These are phyloP conservation scores for Nemania serpens DNA, from an alignment of 2,329 filamentous ascomycete species.

Conservation along the genomic window DNA sequence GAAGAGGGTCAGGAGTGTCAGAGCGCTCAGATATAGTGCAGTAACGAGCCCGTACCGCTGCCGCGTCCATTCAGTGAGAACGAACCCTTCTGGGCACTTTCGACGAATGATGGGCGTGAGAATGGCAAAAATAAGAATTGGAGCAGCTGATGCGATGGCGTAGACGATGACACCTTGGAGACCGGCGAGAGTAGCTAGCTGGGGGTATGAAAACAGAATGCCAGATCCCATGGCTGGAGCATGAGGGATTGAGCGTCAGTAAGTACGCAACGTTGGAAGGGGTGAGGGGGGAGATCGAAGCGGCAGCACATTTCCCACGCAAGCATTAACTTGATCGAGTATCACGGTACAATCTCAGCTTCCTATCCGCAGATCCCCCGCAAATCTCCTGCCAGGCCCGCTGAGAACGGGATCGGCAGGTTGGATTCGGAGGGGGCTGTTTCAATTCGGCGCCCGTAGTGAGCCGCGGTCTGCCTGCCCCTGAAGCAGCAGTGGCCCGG, in stretches of 20 bases:
- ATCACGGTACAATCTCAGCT: slow-evolving; percentile 96
- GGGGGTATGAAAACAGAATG: slow-evolving; percentile 81
- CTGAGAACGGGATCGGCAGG: slow-evolving; percentile 41
- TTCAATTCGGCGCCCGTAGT: slow-evolving; percentile 83
- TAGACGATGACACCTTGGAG: slow-evolving; percentile 81
- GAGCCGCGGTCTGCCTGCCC: slow-evolving; percentile 62
- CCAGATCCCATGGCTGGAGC: slow-evolving; percentile 77
- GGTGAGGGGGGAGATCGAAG: slow-evolving; percentile 57
- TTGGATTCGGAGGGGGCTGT: slow-evolving; percentile 55
- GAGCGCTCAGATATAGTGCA: slow-evolving; percentile 74
- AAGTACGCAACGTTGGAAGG: slow-evolving; percentile 29
- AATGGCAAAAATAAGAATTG: slow-evolving; percentile 73
- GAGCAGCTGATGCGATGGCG: slow-evolving; percentile 71
- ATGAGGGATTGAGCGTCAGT: slow-evolving; percentile 52
- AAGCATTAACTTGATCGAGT: slow-evolving; percentile 99
- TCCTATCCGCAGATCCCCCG: slow-evolving; percentile 54
- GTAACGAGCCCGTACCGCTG: slow-evolving; percentile 74
- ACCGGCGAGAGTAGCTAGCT: slow-evolving; percentile 78
- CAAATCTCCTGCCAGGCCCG: slow-evolving; percentile 45
- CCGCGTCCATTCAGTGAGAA: slow-evolving; percentile 82
- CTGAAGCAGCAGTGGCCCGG: slow-evolving; percentile 4
- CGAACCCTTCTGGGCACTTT: slow-evolving; percentile 82
- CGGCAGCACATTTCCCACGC: slow-evolving; percentile 97
- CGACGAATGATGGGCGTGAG: slow-evolving; percentile 77
- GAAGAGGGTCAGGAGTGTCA: slow-evolving; percentile 81